These are phyloP conservation scores for Cinnamomum chago DNA, from an alignment of 164 flowering plant genomes.

Conservation along the genomic window DNA sequence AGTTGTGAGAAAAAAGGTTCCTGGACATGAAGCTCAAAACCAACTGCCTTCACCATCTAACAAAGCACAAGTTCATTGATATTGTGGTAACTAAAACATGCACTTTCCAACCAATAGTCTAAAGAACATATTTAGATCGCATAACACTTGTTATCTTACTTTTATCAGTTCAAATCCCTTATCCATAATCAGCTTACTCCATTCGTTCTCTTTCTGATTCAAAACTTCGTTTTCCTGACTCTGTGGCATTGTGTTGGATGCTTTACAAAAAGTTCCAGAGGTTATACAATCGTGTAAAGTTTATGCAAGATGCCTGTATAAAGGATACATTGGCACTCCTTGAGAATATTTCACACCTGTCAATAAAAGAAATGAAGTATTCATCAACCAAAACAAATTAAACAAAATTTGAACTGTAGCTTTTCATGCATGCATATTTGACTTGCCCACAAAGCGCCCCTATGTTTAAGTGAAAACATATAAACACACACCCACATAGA, in stretches of 20 bases:
- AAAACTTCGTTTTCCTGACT: conserved; percentile 27
- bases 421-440: not conserved
- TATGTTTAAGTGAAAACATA: too few relatives aligned
- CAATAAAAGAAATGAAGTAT: not conserved
- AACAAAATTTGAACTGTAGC: not conserved
- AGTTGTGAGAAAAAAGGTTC: conserved; percentile 81
- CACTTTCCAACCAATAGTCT: not conserved
- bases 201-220: conserved; percentile 35
- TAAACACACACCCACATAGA: too few relatives aligned
- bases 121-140: not conserved
- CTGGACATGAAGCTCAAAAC: conserved; percentile 70
- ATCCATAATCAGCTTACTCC: conserved; percentile 42
- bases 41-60: conserved; percentile 48
- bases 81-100: not conserved
- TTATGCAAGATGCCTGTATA: conserved; percentile 59
- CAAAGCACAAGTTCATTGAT: not conserved
- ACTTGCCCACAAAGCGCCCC: not conserved
- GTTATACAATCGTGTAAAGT: conserved; percentile 39
- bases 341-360: conserved; percentile 26
- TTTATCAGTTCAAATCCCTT: conserved; percentile 46
- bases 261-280: conserved; percentile 29
- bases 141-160: conserved; percentile 28
- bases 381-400: not conserved
- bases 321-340: conserved; percentile 64
- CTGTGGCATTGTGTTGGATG: conserved; percentile 2